Evolutionary conservation across 164 flowering plant genomes (phyloP), one percentile per base, ranked within the genome.

Genomic region (Protea cynaroides): DNA sequence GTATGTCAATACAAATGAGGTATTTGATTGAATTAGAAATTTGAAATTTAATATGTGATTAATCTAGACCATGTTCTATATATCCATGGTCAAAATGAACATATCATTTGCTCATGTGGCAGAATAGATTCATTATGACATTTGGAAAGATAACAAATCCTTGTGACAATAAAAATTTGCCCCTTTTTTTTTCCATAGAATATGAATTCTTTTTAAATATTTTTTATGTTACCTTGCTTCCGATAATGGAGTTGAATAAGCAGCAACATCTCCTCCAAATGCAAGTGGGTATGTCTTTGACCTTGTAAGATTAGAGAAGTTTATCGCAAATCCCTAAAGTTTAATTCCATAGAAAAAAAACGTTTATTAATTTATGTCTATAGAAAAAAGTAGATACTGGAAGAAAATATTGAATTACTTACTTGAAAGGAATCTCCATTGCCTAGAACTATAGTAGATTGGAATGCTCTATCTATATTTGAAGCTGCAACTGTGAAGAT

Each of bases 141-240:
- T n/a, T n/a, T n/a, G n/a, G n/a, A n/a, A n/a, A n/a, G n/a, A n/a
- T n/a, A n/a, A n/a, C n/a, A n/a, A n/a, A n/a, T n/a, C n/a, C n/a
- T n/a, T n/a, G n/a, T n/a, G n/a, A n/a, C n/a, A n/a, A n/a, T n/a
- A n/a, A n/a, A n/a, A n/a, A n/a, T n/a, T n/a, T n/a, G n/a, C n/a
- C n/a, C n/a, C n/a, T n/a, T n/a, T n/a, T n/a, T n/a, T n/a, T n/a
- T n/a, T n/a, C n/a, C n/a, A n/a, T 49, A 25, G n/a, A n/a, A 8
- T 13, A 49, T 49, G 18, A 7, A 58, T 23, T 29, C 25, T 46
- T 17, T 61, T 14, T 25, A 62, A 49, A 51, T 8, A 18, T n/a
- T n/a, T n/a, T n/a, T n/a, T n/a, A n/a, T n/a, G n/a, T n/a, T 71
- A 89, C 97, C 90, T 86, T 37, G 95, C 86, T 69, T 90, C 97